A percentile compares a stretch with the other conserved stretches of the same genome.
These are phyloP conservation scores for Aspergillus persii DNA, from an alignment of 2,329 filamentous ascomycete species.

Conservation along the genomic window DNA sequence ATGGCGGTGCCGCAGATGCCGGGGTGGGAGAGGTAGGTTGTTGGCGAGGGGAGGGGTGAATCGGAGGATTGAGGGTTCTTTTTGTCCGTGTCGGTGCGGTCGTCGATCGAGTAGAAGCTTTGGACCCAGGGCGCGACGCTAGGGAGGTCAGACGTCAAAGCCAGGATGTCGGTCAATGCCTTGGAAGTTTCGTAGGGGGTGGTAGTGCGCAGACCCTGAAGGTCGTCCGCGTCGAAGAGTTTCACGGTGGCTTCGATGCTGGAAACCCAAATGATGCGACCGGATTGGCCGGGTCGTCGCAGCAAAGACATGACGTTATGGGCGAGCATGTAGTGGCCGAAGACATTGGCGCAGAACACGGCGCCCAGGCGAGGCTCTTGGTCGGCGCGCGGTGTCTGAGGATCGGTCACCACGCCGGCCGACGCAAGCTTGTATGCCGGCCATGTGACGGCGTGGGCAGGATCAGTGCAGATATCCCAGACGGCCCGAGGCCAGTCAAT, in stretches of 20 bases:
- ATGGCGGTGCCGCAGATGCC: conserved; percentile 82
- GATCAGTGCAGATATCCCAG: conserved; percentile 58
- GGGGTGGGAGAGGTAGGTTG: conserved; percentile 78
- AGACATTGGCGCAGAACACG: conserved; percentile 88
- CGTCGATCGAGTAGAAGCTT: conserved; percentile 52
- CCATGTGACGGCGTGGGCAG: conserved; percentile 69
- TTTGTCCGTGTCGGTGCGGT: conserved; percentile 17
- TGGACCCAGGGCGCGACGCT: conserved; percentile 57
- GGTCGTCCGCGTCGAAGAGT: conserved; percentile 64
- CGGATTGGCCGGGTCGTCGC: conserved; percentile 49
- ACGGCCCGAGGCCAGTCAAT: conserved; percentile 66
- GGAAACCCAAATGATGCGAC: conserved; percentile 81
- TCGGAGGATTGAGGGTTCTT: conserved; percentile 11
- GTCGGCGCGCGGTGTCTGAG: conserved; percentile 45
- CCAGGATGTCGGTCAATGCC: conserved; percentile 78
- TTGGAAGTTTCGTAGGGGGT: conserved; percentile 84
- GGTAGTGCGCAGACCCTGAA: conserved; percentile 66
- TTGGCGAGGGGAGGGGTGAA: conserved; percentile 46
- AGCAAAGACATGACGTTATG: conserved; percentile 79
- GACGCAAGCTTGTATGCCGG: conserved; percentile 71
- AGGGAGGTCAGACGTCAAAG: conserved; percentile 69
- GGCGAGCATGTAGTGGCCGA: conserved; percentile 88
- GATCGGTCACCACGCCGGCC: conserved; percentile 53
- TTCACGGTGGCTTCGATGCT: conserved; percentile 69
- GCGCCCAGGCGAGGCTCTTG: conserved; percentile 66